These are phyloP conservation scores for Agaricus subrufescens DNA, from an alignment of 768 basidiomycete species.

Conservation along the genomic window DNA sequence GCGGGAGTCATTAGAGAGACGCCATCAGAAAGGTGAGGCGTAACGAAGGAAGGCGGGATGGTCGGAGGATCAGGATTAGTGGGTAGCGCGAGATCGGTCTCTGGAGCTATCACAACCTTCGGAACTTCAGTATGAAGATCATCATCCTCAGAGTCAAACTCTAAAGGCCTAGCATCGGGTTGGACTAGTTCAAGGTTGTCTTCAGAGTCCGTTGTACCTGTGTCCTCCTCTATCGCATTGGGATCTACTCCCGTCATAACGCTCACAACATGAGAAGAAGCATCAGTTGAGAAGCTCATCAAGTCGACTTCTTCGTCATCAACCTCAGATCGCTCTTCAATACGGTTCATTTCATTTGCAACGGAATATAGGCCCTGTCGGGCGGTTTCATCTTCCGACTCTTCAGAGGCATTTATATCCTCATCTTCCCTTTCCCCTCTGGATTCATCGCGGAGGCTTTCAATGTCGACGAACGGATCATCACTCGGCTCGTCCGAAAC, in stretches of 20 bases:
- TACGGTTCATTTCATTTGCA: conserved; percentile 37
- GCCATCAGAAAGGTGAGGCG: conserved; percentile 1
- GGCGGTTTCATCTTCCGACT: conserved; percentile 9
- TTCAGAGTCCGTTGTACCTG: conserved; percentile 49
- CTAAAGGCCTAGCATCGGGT: conserved; percentile 24
- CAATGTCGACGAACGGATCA: conserved; percentile 91
- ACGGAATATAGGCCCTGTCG: conserved; percentile 7
- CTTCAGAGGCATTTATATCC: conserved; percentile 13
- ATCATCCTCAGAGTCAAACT: conserved; percentile 37
- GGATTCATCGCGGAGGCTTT: conserved; percentile 72
- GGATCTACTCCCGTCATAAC: conserved; percentile 46
- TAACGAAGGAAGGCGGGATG: conserved; percentile 2
- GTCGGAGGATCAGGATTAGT: background rate
- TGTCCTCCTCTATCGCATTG: conserved; percentile 31
- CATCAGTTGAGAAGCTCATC: conserved; percentile 72
- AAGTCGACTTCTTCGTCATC: conserved; percentile 67
- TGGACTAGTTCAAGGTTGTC: conserved; percentile 37
- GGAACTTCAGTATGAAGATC: conserved; percentile 16
- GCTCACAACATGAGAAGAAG: conserved; percentile 47
- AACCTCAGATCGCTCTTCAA: conserved; percentile 44
- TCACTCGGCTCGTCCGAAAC: conserved; percentile 52
- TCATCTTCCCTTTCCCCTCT: conserved; percentile 21
- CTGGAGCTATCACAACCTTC: conserved; percentile 1
- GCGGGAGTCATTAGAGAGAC: conserved; percentile 25
- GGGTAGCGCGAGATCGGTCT: conserved; percentile 1